These are phyloP conservation scores for Echites panduratus DNA, from an alignment of 257 asterid species.

Conservation along the genomic window DNA sequence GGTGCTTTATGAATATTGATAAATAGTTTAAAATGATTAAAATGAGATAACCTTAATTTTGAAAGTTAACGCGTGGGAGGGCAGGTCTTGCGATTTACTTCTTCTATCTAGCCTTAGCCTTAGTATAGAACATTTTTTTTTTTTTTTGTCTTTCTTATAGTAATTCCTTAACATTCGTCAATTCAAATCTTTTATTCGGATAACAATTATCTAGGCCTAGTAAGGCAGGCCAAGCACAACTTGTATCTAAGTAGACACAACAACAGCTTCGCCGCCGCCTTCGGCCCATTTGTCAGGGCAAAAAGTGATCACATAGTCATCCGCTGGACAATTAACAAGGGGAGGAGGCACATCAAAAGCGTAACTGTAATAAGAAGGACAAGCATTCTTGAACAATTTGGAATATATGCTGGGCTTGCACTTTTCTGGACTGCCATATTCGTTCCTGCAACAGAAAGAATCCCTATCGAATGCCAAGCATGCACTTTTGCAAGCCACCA, in stretches of 20 bases:
- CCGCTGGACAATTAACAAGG: constrained; percentile 50
- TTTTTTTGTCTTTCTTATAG: no score
- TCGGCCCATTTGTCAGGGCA: constrained; percentile 75
- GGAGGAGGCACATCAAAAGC: constrained; percentile 63
- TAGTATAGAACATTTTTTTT: no score
- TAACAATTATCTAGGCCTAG: not conserved
- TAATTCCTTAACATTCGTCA: no score
- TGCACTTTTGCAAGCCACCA: constrained; percentile 83
- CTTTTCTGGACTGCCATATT: constrained; percentile 49
- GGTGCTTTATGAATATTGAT: no score
- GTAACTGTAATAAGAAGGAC: constrained; percentile 64
- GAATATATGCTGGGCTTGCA: constrained; percentile 67
- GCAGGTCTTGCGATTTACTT: no score
- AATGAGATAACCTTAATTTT: no score
- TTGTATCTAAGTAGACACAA: constrained; percentile 16
- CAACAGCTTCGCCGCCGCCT: not conserved
- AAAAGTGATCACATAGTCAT: constrained; percentile 50
- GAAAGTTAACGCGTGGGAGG: no score
- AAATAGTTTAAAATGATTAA: no score
- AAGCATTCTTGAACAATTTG: constrained; percentile 56
- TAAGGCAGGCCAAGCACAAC: not conserved
- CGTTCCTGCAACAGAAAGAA: constrained; percentile 66
- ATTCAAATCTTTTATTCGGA: no score
- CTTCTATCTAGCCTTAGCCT: no score
- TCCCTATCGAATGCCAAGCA: constrained; percentile 70